phyloP scores from a whole-genome alignment of 306 rosid genomes.

The Aeschynomene evenia region DNA sequence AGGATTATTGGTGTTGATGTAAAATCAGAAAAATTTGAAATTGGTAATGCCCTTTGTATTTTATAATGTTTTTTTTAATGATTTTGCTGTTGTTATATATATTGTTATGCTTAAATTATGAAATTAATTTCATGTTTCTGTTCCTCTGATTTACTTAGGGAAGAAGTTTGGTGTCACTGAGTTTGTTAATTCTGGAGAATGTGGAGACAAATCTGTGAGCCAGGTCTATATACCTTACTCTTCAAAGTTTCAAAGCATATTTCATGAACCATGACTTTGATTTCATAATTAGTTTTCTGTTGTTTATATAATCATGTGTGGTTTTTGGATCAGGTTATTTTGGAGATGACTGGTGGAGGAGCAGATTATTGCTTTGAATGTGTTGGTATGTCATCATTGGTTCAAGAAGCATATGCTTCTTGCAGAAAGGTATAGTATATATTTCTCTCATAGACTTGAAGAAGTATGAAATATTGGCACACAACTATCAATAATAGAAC shows the following conservation, averaged over 20 bases:
- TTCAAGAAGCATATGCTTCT: conserved; percentile 77
- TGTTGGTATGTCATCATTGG: conserved; percentile 70
- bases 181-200: conserved; percentile 45
- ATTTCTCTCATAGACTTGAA: neutral
- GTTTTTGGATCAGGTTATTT: conserved; percentile 45
- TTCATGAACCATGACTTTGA: neutral
- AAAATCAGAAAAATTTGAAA: conserved; percentile 61
- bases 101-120: neutral
- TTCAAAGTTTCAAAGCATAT: neutral
- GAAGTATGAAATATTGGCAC: neutral
- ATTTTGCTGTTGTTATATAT: neutral
- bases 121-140: neutral
- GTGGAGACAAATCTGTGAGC: conserved; percentile 62
- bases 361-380: conserved; percentile 90
- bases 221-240: conserved; percentile 60
- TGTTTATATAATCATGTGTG: neutral
- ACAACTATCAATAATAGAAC: no score
- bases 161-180: conserved; percentile 81
- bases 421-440: conserved; percentile 80
- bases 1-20: conserved; percentile 84
- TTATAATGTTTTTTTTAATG: neutral
- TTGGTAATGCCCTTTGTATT: conserved; percentile 41
- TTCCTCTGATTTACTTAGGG: conserved; percentile 41
- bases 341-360: conserved; percentile 67
- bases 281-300: neutral